phyloP scores from a whole-genome alignment of 306 rosid species.

The Canavalia ensiformis region DNA sequence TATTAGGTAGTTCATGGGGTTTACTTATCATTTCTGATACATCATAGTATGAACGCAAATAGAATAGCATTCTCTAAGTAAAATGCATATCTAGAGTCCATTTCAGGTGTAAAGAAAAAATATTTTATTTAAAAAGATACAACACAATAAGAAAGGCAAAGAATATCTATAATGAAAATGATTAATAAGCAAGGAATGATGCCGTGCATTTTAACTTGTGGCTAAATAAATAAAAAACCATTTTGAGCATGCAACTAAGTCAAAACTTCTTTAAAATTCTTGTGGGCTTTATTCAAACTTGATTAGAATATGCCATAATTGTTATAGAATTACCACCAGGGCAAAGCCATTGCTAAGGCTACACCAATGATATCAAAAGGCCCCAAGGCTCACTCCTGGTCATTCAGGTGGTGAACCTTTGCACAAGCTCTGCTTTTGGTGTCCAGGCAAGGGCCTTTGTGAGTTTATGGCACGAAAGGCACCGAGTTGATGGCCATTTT shows the following conservation, averaged over 20 bases:
- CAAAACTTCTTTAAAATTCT: neutral
- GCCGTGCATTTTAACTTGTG: constrained; percentile 1
- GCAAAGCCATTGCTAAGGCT: neutral
- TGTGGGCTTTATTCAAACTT: neutral
- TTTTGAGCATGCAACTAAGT: neutral
- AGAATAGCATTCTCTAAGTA: constrained; percentile 17
- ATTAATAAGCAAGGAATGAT: constrained; percentile 13
- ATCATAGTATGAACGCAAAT: constrained; percentile 1
- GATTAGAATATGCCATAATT: neutral
- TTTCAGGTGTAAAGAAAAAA: constrained; percentile 2
- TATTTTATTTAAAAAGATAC: neutral
- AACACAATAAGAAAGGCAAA: neutral
- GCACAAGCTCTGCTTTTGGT: neutral
- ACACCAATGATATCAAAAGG: neutral
- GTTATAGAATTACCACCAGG: neutral
- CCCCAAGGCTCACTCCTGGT: neutral
- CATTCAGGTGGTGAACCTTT: neutral
- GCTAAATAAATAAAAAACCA: neutral
- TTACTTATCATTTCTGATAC: constrained; percentile 6
- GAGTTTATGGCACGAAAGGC: neutral
- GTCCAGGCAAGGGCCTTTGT: neutral
- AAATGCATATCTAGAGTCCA: constrained; percentile 6
- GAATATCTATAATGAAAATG: neutral
- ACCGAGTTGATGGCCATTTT: neutral
- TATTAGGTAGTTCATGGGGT: neutral